These are phyloP conservation scores for Groenewaldozyma tartarivorans DNA, from an alignment of 805 yeast genomes.

Conservation along the genomic window DNA sequence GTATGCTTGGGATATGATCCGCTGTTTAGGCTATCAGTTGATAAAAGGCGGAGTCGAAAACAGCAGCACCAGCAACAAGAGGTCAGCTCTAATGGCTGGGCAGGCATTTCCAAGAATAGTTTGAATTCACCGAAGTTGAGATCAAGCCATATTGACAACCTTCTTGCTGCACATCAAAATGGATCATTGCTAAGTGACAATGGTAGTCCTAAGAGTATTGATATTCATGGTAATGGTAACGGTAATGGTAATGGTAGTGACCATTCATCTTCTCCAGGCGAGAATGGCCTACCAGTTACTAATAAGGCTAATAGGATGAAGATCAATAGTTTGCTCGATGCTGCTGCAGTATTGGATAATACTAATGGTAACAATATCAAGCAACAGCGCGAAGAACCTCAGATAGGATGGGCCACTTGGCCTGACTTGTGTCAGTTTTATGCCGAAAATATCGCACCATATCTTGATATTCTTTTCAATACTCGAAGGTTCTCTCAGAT, in stretches of 20 bases:
- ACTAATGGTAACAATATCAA: neutral
- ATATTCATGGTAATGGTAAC: neutral
- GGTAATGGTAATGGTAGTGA: neutral
- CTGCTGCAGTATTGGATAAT: constrained; percentile 15
- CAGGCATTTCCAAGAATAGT: too few relatives aligned
- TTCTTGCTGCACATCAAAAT: too few relatives aligned
- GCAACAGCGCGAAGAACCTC: too few relatives aligned
- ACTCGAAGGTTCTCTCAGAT: constrained; percentile 16
- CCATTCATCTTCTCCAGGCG: neutral
- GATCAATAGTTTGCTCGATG: constrained; percentile 18
- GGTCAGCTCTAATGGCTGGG: too few relatives aligned
- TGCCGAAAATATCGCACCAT: constrained; percentile 16
- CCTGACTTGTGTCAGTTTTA: constrained; percentile 17
- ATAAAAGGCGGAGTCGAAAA: constrained; percentile 11
- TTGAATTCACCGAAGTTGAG: too few relatives aligned
- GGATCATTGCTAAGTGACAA: too few relatives aligned
- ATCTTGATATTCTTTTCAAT: constrained; percentile 21
- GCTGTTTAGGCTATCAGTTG: constrained; percentile 17
- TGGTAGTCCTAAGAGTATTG: constrained; percentile 1
- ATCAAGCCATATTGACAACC: too few relatives aligned
- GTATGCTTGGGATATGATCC: constrained; percentile 60
- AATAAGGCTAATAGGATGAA: constrained; percentile 11
- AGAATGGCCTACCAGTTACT: neutral
- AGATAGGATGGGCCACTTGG: constrained; percentile 19
- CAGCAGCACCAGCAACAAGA: neutral